A percentile compares a stretch with the other conserved stretches of the same genome.
phyloP scores from a whole-genome alignment of 2,329 filamentous ascomycete species.

The Diaporthe caulivora region DNA sequence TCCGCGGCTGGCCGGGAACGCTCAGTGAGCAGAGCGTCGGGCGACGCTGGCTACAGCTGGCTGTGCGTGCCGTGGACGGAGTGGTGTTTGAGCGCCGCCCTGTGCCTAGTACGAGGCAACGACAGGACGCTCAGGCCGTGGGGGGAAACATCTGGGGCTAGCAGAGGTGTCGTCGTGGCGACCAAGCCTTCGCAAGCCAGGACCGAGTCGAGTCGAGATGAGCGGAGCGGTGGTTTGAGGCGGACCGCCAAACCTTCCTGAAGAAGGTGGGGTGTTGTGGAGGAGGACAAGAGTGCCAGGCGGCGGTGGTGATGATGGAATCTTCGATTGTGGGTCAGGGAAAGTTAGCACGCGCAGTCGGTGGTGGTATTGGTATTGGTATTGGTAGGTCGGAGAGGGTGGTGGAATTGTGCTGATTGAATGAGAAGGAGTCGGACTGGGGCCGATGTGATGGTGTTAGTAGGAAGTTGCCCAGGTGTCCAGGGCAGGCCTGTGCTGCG shows the following conservation, averaged over 20 bases:
- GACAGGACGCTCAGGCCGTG: conserved; percentile 28
- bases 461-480: conserved; percentile 6
- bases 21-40: not conserved
- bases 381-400: conserved; percentile 1
- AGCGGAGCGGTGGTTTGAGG: not conserved
- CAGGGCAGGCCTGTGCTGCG: conserved; percentile 13
- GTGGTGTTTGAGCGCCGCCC: conserved; percentile 24
- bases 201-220: conserved; percentile 5
- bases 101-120: conserved; percentile 28
- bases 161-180: conserved; percentile 29
- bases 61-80: not conserved
- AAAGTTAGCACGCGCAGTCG: conserved; percentile 17
- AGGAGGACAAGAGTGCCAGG: conserved; percentile 16
- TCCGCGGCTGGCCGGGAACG: not conserved
- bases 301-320: conserved; percentile 36
- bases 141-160: conserved; percentile 32
- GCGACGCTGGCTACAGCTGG: too few relatives aligned
- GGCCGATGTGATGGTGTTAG: conserved; percentile 13
- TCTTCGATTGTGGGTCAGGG: conserved; percentile 38
- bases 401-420: conserved; percentile 31
- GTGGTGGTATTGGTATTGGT: conserved; percentile 24
- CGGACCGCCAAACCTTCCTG: conserved; percentile 36
- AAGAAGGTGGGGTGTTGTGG: conserved; percentile 37
- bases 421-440: conserved; percentile 16
- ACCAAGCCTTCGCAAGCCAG: conserved; percentile 30